Evolutionary conservation across 371 early-diverging fungal species (phyloP), one percentile per base, ranked within the genome.

Genomic region (Scutellospora calospora): DNA sequence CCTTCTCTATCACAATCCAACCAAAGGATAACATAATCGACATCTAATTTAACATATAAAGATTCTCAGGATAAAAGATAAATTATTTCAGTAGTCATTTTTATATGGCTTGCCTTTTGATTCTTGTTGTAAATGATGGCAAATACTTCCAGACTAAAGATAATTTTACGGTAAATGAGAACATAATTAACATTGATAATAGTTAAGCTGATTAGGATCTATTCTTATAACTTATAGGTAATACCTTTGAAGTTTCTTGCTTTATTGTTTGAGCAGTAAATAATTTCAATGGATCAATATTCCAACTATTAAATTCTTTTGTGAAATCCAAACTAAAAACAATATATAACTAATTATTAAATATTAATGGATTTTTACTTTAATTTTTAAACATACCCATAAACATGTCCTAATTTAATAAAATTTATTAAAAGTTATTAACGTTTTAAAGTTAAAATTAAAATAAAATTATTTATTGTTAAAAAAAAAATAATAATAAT

Each of bases 1-100:
- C 94, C 94, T 84, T 94, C 94, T 72, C 94, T 82, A 82, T 94
- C 94, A 78, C 93, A 92, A 84, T 94, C 94, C 45, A 93, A 87
- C 94, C 94, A 94, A 11, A 93, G 85, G 29, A 93, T 86, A 6
- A 94, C 81, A 73, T 87, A 87, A 77, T 90, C 87, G 8, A 86
- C 33, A 35, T 5, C 66, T 66, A 18, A 35, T 6, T 20, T 27
- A 35, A 5, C n/a, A 57, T 9, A 45, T 35, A 33, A 66, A n/a
- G 14, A 66, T 20, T 33, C 5, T 33, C 12, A 5, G 6, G 33
- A 65, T 33, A 33, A 66, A 27, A 27, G n/a, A n/a, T n/a, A n/a
- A n/a, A n/a, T n/a, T n/a, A n/a, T n/a, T n/a, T n/a, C n/a, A n/a
- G n/a, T n/a, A n/a, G n/a, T n/a, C n/a, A n/a, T n/a, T n/a, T n/a